These are phyloP conservation scores for Leccinellum albellum DNA, from an alignment of 768 basidiomycete species.

Conservation along the genomic window DNA sequence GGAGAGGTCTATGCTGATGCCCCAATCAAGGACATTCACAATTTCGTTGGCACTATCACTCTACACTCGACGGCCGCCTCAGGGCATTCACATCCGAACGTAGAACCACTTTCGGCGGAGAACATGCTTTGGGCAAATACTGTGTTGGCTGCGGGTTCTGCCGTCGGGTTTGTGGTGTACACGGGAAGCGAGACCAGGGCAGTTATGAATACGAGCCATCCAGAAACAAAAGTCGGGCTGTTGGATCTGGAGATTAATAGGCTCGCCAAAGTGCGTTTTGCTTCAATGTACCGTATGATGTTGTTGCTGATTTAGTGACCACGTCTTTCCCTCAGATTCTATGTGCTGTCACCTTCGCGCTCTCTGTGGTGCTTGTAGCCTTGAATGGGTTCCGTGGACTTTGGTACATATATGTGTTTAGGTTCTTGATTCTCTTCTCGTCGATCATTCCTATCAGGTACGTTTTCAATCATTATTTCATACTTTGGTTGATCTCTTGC, in stretches of 20 bases:
- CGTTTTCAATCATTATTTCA: slow-evolving; percentile 20
- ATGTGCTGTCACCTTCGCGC: slow-evolving; percentile 87
- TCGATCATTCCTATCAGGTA: slow-evolving; percentile 99
- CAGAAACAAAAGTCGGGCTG: slow-evolving; percentile 89
- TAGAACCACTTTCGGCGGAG: slow-evolving; percentile 89
- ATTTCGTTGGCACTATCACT: slow-evolving; percentile 91
- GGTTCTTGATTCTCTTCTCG: slow-evolving; percentile 96
- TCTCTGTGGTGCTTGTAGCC: slow-evolving; percentile 90
- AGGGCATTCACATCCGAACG: slow-evolving; percentile 43
- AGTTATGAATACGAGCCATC: slow-evolving; percentile 98
- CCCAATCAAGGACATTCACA: slow-evolving; percentile 95
- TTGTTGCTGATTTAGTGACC: neutral
- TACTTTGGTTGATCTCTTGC: neutral
- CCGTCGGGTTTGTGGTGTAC: slow-evolving; percentile 89
- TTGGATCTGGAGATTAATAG: slow-evolving; percentile 93
- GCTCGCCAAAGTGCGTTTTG: slow-evolving; percentile 75
- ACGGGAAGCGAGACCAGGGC: slow-evolving; percentile 94
- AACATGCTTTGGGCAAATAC: slow-evolving; percentile 98
- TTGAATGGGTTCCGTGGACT: slow-evolving; percentile 92
- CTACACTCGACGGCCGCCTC: slow-evolving; percentile 42
- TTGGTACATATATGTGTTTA: slow-evolving; percentile 95
- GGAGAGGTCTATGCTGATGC: slow-evolving; percentile 95
- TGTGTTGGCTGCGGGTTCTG: slow-evolving; percentile 91
- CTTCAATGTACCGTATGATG: neutral
- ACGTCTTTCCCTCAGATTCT: slow-evolving; percentile 58